These are phyloP conservation scores for Fusarium sublunatum DNA, from an alignment of 2,329 filamentous ascomycete species.

Conservation along the genomic window DNA sequence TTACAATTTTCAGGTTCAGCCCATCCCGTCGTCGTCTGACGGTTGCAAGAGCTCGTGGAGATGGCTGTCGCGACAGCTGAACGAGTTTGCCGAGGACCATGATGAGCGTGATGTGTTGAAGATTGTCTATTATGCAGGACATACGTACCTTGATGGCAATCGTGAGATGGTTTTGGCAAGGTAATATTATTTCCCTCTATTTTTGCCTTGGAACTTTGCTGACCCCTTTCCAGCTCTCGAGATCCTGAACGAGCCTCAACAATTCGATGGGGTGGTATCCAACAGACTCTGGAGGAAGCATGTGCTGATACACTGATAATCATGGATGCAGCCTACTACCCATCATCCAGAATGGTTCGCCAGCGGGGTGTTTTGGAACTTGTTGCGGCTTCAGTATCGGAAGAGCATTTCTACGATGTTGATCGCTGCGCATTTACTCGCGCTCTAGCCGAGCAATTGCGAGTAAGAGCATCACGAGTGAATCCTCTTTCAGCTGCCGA, in stretches of 20 bases:
- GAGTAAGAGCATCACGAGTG: conserved; percentile 58
- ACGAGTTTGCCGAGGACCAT: conserved; percentile 63
- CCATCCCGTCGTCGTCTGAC: conserved; percentile 62
- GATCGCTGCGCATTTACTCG: conserved; percentile 65
- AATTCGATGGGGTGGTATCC: conserved; percentile 67
- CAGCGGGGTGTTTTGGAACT: conserved; percentile 67
- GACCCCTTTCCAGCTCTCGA: conserved; percentile 56
- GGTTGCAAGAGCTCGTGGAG: conserved; percentile 62
- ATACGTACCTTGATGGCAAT: conserved; percentile 65
- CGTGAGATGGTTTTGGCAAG: conserved; percentile 69
- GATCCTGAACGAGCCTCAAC: conserved; percentile 58
- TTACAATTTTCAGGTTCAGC: conserved; percentile 60
- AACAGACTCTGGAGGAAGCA: conserved; percentile 67
- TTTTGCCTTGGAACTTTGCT: conserved; percentile 17
- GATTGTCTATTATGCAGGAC: conserved; percentile 68
- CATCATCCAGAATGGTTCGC: conserved; percentile 63
- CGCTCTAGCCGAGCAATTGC: conserved; percentile 62
- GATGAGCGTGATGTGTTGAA: conserved; percentile 68
- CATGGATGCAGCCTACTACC: conserved; percentile 70
- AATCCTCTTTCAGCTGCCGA: conserved; percentile 63
- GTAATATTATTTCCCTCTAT: conserved; percentile 48
- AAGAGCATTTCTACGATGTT: conserved; percentile 61
- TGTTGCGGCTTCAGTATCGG: conserved; percentile 65
- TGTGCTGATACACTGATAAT: conserved; percentile 66
- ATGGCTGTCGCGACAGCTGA: conserved; percentile 64